A percentile compares a stretch with the other conserved stretches of the same genome.
These are phyloP conservation scores for Amaranthus tricolor DNA, from an alignment of 179 eudicot genomes.

Conservation along the genomic window DNA sequence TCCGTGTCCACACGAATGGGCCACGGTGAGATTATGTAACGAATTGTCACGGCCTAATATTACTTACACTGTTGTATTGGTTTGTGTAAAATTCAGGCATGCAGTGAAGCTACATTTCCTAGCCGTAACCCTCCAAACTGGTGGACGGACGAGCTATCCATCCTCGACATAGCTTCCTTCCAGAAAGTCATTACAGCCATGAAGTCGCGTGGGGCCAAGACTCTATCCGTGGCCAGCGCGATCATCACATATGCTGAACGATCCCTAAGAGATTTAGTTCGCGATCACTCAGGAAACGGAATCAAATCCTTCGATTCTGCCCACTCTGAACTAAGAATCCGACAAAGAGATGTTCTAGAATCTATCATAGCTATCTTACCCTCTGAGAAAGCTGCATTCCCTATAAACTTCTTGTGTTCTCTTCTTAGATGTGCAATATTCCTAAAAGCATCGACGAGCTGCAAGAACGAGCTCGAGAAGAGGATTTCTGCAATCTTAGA, in stretches of 20 bases:
- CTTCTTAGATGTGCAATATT: conserved; percentile 71
- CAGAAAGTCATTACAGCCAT: conserved; percentile 51
- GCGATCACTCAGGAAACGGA: conserved; percentile 64
- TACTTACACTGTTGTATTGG: neutral
- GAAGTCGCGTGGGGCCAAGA: conserved; percentile 63
- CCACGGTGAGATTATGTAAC: too few species aligned
- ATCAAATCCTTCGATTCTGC: conserved; percentile 21
- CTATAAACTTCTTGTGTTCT: conserved; percentile 74
- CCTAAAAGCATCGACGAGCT: conserved; percentile 42
- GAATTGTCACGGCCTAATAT: too few species aligned
- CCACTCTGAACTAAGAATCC: conserved; percentile 37
- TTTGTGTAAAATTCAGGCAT: conserved; percentile 46
- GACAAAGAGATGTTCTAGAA: conserved; percentile 52
- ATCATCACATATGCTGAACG: conserved; percentile 75
- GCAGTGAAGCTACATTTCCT: conserved; percentile 76
- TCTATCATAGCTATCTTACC: conserved; percentile 69
- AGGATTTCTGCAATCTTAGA: conserved; percentile 67
- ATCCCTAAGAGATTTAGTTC: conserved; percentile 59
- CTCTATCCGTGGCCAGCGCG: conserved; percentile 61
- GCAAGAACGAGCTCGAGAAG: conserved; percentile 77
- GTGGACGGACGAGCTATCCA: conserved; percentile 90
- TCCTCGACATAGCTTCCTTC: conserved; percentile 58
- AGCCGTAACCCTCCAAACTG: conserved; percentile 89
- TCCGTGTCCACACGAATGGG: too few species aligned
- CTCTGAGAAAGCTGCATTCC: conserved; percentile 64